A percentile compares a stretch with the other conserved stretches of the same genome.
These are phyloP conservation scores for Citrullus colocynthis DNA, from an alignment of 306 rosid species.

Conservation along the genomic window DNA sequence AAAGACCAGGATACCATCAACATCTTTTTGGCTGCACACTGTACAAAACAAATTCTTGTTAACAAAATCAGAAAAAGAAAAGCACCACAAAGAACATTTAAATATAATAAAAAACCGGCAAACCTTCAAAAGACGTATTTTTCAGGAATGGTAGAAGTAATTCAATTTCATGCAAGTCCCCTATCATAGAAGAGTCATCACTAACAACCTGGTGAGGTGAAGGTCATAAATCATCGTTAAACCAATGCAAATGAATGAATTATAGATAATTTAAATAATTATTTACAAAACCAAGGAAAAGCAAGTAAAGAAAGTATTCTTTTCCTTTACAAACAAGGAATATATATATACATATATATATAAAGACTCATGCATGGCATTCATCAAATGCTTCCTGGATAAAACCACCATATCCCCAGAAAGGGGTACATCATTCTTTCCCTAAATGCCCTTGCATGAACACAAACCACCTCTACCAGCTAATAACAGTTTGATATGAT, in stretches of 20 bases:
- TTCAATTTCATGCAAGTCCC: constrained; percentile 63
- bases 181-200: constrained; percentile 36
- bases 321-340: neutral
- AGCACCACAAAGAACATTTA: neutral
- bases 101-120: neutral
- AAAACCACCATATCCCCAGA: neutral
- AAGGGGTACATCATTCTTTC: neutral
- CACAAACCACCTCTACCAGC: neutral
- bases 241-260: neutral
- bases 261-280: neutral
- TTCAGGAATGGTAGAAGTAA: constrained; percentile 56
- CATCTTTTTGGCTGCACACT: constrained; percentile 63
- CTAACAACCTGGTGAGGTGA: constrained; percentile 36
- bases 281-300: neutral
- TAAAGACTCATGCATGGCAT: neutral
- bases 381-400: neutral
- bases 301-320: neutral
- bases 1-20: constrained; percentile 49
- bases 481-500: neutral
- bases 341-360: too few relatives aligned
- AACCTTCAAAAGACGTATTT: constrained; percentile 40
- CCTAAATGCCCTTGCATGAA: neutral
- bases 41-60: constrained; percentile 13
- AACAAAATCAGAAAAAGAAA: neutral
- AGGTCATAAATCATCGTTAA: neutral